Conservation (phyloP, 768 basidiomycete species). For the Boletus vinaceobasis region DNA sequence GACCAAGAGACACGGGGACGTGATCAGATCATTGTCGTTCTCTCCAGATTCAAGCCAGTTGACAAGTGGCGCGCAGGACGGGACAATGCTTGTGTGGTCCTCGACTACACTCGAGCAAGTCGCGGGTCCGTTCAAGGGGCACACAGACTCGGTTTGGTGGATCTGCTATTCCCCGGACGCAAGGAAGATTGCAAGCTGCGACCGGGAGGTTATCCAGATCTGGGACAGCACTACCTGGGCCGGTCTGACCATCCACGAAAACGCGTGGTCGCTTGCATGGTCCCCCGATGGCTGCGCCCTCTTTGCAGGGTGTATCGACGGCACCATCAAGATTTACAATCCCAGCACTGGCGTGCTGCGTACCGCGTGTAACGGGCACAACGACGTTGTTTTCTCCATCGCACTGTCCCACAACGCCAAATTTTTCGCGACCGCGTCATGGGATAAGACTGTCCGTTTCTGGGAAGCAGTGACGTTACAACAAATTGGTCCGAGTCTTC, state of each 20-base stretch:
- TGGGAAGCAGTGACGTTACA: slow-evolving; percentile 22
- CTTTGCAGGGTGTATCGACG: slow-evolving; percentile 18
- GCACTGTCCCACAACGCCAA: slow-evolving; percentile 13
- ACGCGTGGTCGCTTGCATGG: slow-evolving; percentile 25
- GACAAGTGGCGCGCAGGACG: slow-evolving; percentile 17
- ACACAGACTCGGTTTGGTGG: slow-evolving; percentile 15
- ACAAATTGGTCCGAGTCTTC: slow-evolving; percentile 16
- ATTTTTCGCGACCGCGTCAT: slow-evolving; percentile 28
- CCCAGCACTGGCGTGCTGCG: neutral
- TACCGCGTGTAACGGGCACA: slow-evolving; percentile 10
- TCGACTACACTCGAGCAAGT: slow-evolving; percentile 1
- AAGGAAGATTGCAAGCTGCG: slow-evolving; percentile 18
- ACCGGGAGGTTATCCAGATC: slow-evolving; percentile 14
- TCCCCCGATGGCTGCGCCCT: slow-evolving; percentile 10
- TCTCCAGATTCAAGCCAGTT: slow-evolving; percentile 15
- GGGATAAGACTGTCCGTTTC: slow-evolving; percentile 27
- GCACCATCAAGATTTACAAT: slow-evolving; percentile 14
- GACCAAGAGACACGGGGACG: neutral
- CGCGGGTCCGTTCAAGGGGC: slow-evolving; percentile 5
- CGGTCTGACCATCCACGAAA: neutral
- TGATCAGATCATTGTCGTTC: slow-evolving; percentile 16
- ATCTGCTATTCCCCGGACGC: slow-evolving; percentile 21
- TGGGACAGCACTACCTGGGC: slow-evolving; percentile 12
- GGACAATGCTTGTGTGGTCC: slow-evolving; percentile 19
- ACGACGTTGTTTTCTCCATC: slow-evolving; percentile 20